phyloP scores from a whole-genome alignment of 345 rosid species.

The Salix exigua region DNA sequence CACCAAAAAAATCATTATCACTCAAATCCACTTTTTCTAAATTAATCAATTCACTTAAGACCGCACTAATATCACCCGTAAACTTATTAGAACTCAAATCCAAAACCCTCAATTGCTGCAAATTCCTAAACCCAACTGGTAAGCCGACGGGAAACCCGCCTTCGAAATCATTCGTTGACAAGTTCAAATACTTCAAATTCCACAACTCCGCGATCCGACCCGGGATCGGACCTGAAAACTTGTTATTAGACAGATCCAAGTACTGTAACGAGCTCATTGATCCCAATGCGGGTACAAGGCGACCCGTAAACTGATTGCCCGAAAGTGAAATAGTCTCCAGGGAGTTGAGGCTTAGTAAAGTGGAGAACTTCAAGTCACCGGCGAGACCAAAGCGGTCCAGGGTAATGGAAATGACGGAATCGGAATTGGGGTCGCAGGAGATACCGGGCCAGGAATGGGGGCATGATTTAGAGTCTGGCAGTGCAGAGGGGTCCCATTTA shows the following conservation, averaged over 20 bases:
- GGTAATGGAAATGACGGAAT: slow-evolving; percentile 46
- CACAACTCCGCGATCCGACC: slow-evolving; percentile 70
- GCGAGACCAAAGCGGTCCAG: slow-evolving; percentile 56
- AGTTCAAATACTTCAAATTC: slow-evolving; percentile 60
- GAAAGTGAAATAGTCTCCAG: slow-evolving; percentile 65
- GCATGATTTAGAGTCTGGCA: slow-evolving; percentile 39
- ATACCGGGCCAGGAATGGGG: slow-evolving; percentile 67
- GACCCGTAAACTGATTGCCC: slow-evolving; percentile 77
- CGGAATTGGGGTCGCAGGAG: slow-evolving; percentile 45
- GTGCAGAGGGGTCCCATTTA: slow-evolving; percentile 42
- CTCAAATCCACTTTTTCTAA: slow-evolving; percentile 85
- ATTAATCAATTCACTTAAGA: slow-evolving; percentile 58
- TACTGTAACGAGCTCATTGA: slow-evolving; percentile 52
- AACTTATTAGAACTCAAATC: slow-evolving; percentile 64
- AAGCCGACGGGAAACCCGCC: slow-evolving; percentile 63
- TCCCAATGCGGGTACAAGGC: slow-evolving; percentile 78
- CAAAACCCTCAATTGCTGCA: slow-evolving; percentile 69
- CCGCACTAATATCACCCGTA: slow-evolving; percentile 51
- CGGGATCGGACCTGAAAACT: slow-evolving; percentile 83
- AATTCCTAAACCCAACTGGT: slow-evolving; percentile 38
- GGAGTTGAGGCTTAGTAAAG: slow-evolving; percentile 47
- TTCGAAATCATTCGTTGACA: slow-evolving; percentile 59
- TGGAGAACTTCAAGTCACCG: slow-evolving; percentile 78
- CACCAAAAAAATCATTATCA: slow-evolving; percentile 56
- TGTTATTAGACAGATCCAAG: slow-evolving; percentile 79